These are phyloP conservation scores for Leccinum olivaceopallidum DNA, from an alignment of 768 basidiomycete genomes.

Conservation along the genomic window DNA sequence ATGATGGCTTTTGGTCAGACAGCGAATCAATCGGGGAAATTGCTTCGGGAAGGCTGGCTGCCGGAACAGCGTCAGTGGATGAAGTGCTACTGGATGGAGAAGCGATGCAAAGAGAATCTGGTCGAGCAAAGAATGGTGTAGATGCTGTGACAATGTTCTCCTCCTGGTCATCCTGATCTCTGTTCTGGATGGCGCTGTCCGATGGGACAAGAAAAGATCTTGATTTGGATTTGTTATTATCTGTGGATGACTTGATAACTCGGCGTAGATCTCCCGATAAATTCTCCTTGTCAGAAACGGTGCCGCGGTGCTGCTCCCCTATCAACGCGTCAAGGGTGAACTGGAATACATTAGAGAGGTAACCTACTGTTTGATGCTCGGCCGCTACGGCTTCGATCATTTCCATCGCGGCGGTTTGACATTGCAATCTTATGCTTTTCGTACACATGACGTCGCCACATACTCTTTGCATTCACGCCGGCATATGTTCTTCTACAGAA, in stretches of 20 bases:
- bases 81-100: slow-evolving; percentile 14
- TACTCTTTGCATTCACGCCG: slow-evolving; percentile 87
- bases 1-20: slow-evolving; percentile 15
- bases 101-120: slow-evolving; percentile 25
- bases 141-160: slow-evolving; percentile 18
- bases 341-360: slow-evolving; percentile 2
- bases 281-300: slow-evolving; percentile 35
- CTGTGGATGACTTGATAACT: slow-evolving; percentile 26
- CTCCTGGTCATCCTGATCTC: slow-evolving; percentile 12
- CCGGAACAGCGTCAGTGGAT: slow-evolving; percentile 1
- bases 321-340: slow-evolving; percentile 23
- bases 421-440: slow-evolving; percentile 91
- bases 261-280: slow-evolving; percentile 32
- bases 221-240: slow-evolving; percentile 22
- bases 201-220: slow-evolving; percentile 24
- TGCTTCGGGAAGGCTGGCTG: slow-evolving; percentile 3
- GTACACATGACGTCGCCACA: slow-evolving; percentile 88
- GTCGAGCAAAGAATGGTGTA: slow-evolving; percentile 27
- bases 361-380: slow-evolving; percentile 66
- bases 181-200: slow-evolving; percentile 14
- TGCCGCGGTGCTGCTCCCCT: slow-evolving; percentile 67
- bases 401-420: slow-evolving; percentile 78
- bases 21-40: not conserved
- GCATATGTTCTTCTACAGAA: slow-evolving; percentile 84
- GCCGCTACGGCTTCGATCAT: slow-evolving; percentile 58